Conservation (phyloP, 1,284 basidiomycete species). For the Sparassis latifolia region DNA sequence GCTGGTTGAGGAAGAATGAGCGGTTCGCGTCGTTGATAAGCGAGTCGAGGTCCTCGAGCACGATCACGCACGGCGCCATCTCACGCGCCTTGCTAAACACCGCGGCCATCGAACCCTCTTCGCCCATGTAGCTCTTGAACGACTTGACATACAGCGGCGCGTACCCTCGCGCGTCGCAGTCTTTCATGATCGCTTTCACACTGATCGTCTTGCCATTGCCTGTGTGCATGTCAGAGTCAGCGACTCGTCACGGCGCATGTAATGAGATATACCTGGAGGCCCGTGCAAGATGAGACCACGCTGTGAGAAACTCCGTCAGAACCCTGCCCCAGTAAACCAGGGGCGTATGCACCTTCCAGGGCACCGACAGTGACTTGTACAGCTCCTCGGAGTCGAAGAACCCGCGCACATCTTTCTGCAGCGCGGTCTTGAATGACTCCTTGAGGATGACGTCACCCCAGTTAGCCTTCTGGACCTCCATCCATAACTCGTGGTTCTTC, state of each 20-base stretch:
- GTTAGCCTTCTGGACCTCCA: conserved; percentile 63
- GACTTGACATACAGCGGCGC: conserved; percentile 75
- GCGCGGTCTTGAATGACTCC: conserved; percentile 55
- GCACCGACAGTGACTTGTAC: conserved; percentile 68
- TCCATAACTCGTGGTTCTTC: conserved; percentile 60
- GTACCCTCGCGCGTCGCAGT: conserved; percentile 51
- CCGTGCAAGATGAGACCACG: conserved; percentile 70
- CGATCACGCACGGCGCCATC: conserved; percentile 64
- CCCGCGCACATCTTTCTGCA: conserved; percentile 68
- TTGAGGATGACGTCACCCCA: conserved; percentile 76
- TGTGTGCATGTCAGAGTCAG: conserved; percentile 13
- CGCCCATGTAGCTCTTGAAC: conserved; percentile 56
- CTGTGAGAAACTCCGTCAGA: conserved; percentile 26
- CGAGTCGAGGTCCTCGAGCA: conserved; percentile 79
- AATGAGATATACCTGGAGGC: conserved; percentile 47
- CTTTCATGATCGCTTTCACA: conserved; percentile 71
- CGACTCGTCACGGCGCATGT: not conserved
- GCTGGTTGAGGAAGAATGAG: conserved; percentile 81
- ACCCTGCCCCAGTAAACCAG: not conserved
- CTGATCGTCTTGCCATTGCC: conserved; percentile 84
- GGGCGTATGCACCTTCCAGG: conserved; percentile 62
- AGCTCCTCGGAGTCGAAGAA: conserved; percentile 70
- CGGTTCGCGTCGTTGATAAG: conserved; percentile 71
- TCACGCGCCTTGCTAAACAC: conserved; percentile 65
- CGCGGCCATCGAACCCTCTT: conserved; percentile 57